phyloP scores from a whole-genome alignment of 2,329 filamentous ascomycete species.

The Diaporthe citrichinensis region DNA sequence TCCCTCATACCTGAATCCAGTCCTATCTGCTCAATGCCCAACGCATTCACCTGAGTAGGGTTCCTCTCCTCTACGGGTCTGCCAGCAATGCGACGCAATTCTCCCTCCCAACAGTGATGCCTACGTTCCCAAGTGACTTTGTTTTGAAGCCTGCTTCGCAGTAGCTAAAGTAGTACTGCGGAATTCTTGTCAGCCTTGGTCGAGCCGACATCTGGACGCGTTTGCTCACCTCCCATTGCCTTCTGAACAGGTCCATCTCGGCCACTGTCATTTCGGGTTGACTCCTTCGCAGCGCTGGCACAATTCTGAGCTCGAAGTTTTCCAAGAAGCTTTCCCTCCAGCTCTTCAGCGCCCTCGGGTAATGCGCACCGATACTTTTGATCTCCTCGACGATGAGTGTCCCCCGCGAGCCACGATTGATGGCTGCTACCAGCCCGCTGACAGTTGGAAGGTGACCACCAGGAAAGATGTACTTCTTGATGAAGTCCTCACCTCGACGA shows the following conservation, averaged over 20 bases:
- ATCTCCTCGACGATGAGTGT: conserved; percentile 41
- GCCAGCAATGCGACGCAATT: conserved; percentile 36
- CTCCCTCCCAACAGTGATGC: conserved; percentile 39
- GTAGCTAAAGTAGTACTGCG: conserved; percentile 40
- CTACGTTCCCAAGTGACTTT: conserved; percentile 36
- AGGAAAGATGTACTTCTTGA: conserved; percentile 42
- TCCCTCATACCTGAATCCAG: not conserved
- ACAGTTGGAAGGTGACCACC: conserved; percentile 41
- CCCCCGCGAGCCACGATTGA: conserved; percentile 35
- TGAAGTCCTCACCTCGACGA: conserved; percentile 38
- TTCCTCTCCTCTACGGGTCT: not conserved
- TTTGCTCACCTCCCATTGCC: conserved; percentile 40
- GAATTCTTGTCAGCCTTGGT: not conserved
- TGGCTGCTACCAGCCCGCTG: conserved; percentile 37
- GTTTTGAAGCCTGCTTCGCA: conserved; percentile 40
- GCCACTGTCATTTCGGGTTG: conserved; percentile 26
- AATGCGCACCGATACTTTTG: conserved; percentile 38
- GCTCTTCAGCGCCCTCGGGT: conserved; percentile 33
- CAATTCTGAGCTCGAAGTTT: conserved; percentile 34
- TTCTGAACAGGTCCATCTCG: conserved; percentile 33
- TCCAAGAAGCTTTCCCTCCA: conserved; percentile 37
- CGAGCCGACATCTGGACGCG: not conserved
- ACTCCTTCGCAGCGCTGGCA: conserved; percentile 30
- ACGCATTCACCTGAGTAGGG: not conserved
- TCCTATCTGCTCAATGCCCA: not conserved